These are phyloP conservation scores for Cutaneotrichosporon sp. DNA, from an alignment of 1,284 basidiomycete species.

Conservation along the genomic window DNA sequence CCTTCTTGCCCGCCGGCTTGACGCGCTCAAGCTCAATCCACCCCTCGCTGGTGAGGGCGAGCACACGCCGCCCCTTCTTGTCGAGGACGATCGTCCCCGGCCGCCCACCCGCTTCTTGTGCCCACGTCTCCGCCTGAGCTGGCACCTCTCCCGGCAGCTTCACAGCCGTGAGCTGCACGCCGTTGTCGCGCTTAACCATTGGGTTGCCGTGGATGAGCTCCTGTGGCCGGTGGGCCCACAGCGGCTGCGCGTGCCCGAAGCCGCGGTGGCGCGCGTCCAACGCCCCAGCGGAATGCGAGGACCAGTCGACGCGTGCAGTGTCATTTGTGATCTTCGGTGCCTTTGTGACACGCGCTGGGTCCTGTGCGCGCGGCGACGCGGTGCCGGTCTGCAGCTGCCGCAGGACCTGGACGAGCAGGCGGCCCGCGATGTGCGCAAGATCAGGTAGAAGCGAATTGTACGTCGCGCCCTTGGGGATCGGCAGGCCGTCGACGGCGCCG, in stretches of 20 bases:
- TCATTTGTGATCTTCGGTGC: conserved; percentile 66
- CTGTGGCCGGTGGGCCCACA: conserved; percentile 40
- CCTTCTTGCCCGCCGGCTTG: conserved; percentile 62
- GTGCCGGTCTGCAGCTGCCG: conserved; percentile 63
- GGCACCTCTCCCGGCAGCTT: background rate
- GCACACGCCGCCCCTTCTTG: conserved; percentile 57
- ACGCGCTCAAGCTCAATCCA: conserved; percentile 60
- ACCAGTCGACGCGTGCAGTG: conserved; percentile 64
- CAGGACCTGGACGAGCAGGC: conserved; percentile 69
- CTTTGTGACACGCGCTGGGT: conserved; percentile 54
- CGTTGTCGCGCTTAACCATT: background rate
- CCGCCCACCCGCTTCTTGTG: conserved; percentile 15
- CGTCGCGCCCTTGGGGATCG: conserved; percentile 56
- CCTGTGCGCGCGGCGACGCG: conserved; percentile 59
- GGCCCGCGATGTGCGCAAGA: conserved; percentile 69
- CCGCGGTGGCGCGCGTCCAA: conserved; percentile 63
- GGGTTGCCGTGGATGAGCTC: conserved; percentile 14
- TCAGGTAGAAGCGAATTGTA: conserved; percentile 64
- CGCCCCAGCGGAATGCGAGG: conserved; percentile 62
- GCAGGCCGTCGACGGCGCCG: conserved; percentile 36
- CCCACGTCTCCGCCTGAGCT: background rate
- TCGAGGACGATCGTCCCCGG: conserved; percentile 50
- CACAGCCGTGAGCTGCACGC: conserved; percentile 21
- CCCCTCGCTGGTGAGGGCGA: conserved; percentile 56
- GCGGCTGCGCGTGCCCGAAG: conserved; percentile 68